These are phyloP conservation scores for Psophocarpus tetragonolobus DNA, from an alignment of 306 rosid species.

Conservation along the genomic window DNA sequence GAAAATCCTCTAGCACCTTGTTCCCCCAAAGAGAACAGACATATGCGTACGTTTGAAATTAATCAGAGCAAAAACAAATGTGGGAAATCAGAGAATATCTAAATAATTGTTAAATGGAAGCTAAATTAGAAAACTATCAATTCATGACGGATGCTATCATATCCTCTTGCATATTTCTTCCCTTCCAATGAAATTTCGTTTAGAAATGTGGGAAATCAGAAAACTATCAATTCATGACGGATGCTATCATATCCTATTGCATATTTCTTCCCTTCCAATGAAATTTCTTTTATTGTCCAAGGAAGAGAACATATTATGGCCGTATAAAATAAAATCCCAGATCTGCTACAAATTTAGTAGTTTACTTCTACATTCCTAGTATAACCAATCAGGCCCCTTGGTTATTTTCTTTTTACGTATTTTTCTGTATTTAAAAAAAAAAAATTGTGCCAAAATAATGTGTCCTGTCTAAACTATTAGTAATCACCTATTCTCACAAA, in stretches of 20 bases:
- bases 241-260: not conserved
- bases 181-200: no score
- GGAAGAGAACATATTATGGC: not conserved
- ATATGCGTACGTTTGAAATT: conserved; percentile 15
- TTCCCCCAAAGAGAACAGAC: not conserved
- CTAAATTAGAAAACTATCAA: not conserved
- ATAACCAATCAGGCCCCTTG: not conserved
- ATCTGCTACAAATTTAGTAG: not conserved
- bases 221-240: not conserved
- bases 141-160: not conserved
- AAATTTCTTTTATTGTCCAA: not conserved
- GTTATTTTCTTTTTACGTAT: not conserved
- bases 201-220: no score
- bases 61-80: not conserved
- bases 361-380: not conserved
- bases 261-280: not conserved
- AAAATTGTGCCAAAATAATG: not conserved
- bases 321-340: not conserved
- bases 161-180: not conserved
- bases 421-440: not conserved
- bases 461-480: not conserved
- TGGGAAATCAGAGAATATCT: not conserved
- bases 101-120: not conserved
- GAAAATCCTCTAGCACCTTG: conserved; percentile 86
- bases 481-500: not conserved